Evolutionary conservation across 2,329 filamentous ascomycete species (phyloP), one percentile per base, ranked within the genome.

Genomic region (Diaporthe caulivora): DNA sequence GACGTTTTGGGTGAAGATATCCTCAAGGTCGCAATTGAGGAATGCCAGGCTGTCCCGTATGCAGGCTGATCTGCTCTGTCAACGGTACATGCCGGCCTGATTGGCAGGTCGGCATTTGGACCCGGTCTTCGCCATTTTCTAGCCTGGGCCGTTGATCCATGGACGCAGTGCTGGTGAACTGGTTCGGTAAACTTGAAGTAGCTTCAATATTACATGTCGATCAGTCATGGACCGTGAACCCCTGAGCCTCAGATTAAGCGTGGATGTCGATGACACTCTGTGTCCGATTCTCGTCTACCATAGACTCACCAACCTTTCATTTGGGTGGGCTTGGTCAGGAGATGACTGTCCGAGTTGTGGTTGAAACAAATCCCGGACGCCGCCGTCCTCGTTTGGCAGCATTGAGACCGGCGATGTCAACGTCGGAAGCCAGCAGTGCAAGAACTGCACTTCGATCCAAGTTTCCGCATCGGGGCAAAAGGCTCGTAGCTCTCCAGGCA

Each of bases 101-200:
- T 71, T 71, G 68, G 68, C 55, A 37, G 49, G 44, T 62, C 69
- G 69, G 69, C 69, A 71, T 71, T 62, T 71, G 69, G n/a, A 53
- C 44, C 55, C 55, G 53, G 69, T 37, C 18, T 71, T 60, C 58
- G 55, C 37, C 55, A 53, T 40, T 26, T 18, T 29, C 42, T 53
- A 62, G 55, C 26, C 47, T 53, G 47, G 8, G 47, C 5, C 17
- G 31, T 53, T 47, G 62, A 53, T 18, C 62, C 47, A 40, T 67
- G 44, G 31, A 17, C 26, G 21, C 29, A 37, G 34, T 53, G n/a
- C 44, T 67, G 44, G 49, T 51, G 62, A 40, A 49, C 4, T 40
- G 62, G 47, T n/a, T 10, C 47, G 44, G 62, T 51, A 44, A 51
- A 29, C 44, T 34, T 26, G 13, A n/a, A 31, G 31, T 34, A 49